Evolutionary conservation across 202 grass and related monocot genomes (phyloP).

Genomic region (Elaeis oleifera): DNA sequence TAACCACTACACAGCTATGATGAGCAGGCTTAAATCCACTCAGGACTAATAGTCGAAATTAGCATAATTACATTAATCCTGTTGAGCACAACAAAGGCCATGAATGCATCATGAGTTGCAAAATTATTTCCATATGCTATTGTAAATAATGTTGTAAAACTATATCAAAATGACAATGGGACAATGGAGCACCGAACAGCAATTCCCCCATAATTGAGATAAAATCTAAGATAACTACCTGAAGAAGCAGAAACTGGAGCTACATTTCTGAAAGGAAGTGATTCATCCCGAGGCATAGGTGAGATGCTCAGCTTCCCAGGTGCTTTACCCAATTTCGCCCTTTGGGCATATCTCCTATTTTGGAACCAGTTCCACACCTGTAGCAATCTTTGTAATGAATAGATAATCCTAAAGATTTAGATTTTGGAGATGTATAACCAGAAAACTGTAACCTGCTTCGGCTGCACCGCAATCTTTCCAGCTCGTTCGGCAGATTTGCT

Average conservation of each 20-base stretch:
- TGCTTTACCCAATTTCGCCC: constrained; percentile 44
- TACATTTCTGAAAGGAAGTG: constrained; percentile 19
- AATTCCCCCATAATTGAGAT: neutral
- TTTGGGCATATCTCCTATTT: constrained; percentile 91
- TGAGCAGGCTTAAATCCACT: too few relatives aligned
- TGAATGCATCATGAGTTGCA: too few relatives aligned
- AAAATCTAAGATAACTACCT: constrained; percentile 12
- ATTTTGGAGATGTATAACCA: neutral
- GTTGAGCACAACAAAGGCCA: too few relatives aligned
- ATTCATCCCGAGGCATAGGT: constrained; percentile 19
- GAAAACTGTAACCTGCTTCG: constrained; percentile 56
- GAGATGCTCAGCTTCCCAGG: constrained; percentile 33
- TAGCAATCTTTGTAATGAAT: constrained; percentile 6
- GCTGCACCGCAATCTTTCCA: constrained; percentile 79
- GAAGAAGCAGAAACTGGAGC: constrained; percentile 38
- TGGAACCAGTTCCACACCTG: constrained; percentile 99
- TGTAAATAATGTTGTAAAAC: too few relatives aligned
- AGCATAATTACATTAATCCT: too few relatives aligned
- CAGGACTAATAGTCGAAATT: too few relatives aligned
- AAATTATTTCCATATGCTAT: too few relatives aligned
- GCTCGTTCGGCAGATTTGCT: constrained; percentile 54
- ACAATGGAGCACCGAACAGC: too few relatives aligned
- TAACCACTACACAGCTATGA: too few relatives aligned
- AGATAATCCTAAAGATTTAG: neutral
- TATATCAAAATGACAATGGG: too few relatives aligned